Percentiles rank a stretch among this genome's conserved stretches.
These are phyloP conservation scores for Chloropicon primus DNA, from an alignment of 139 green algal genomes.

Conservation along the genomic window DNA sequence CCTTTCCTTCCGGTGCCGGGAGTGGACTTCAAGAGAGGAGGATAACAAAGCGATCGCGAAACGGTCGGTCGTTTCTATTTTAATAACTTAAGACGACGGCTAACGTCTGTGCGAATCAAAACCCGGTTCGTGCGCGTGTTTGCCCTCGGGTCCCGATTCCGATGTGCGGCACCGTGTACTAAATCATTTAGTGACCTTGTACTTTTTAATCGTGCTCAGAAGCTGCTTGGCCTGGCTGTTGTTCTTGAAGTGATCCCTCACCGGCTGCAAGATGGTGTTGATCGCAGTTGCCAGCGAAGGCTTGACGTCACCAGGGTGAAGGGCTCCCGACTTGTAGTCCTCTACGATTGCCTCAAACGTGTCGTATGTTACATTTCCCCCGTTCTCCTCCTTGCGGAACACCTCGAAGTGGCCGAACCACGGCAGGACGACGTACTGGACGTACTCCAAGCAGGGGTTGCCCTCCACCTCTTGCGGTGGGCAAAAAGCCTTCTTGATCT, in stretches of 20 bases:
- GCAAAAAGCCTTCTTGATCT: conserved; percentile 99
- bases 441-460: conserved; percentile 92
- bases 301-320: conserved; percentile 67
- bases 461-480: conserved; percentile 53
- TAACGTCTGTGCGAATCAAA: too few species aligned
- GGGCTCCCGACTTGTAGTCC: conserved; percentile 62
- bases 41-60: background rate
- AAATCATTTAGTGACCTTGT: conserved; percentile 49
- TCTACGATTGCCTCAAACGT: conserved; percentile 48
- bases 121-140: too few species aligned
- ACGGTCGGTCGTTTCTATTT: too few species aligned
- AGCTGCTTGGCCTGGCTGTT: conserved; percentile 80
- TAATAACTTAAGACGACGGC: too few species aligned
- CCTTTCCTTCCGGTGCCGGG: background rate
- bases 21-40: background rate
- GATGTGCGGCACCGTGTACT: too few species aligned
- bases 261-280: conserved; percentile 87
- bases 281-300: conserved; percentile 48
- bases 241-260: conserved; percentile 89
- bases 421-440: conserved; percentile 82
- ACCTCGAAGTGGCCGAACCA: conserved; percentile 74
- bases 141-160: too few species aligned
- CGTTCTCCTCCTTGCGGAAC: conserved; percentile 47
- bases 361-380: conserved; percentile 65
- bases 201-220: conserved; percentile 74